A percentile compares a stretch with the other conserved stretches of the same genome.
Conservation (phyloP, 73 alveolate genomes). For the Paramecium tetraurelia region DNA sequence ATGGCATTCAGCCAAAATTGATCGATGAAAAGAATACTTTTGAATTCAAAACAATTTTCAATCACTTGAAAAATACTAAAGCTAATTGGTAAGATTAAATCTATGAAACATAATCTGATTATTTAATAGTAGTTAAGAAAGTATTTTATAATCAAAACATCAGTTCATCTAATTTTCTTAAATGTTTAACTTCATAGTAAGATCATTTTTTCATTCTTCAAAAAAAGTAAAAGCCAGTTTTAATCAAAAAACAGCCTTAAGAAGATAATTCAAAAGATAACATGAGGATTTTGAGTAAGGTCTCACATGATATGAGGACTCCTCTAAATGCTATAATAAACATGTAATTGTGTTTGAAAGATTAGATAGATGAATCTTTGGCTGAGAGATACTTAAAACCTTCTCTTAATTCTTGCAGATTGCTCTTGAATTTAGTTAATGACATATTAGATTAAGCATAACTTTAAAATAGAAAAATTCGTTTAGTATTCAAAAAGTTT, state of each 20-base stretch:
- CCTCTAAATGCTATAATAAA: constrained; percentile 53
- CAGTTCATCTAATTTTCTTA: neutral
- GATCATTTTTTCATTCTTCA: neutral
- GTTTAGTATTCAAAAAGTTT: constrained; percentile 41
- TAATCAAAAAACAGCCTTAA: neutral
- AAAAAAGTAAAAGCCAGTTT: neutral
- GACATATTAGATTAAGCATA: constrained; percentile 62
- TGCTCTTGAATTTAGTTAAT: constrained; percentile 56
- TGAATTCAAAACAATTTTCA: neutral
- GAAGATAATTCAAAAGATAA: neutral
- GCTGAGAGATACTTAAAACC: constrained; percentile 49
- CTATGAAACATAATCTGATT: neutral
- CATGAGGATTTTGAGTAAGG: constrained; percentile 19
- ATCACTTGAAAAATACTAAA: neutral
- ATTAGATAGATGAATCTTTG: neutral
- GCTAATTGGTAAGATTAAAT: neutral
- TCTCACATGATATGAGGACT: constrained; percentile 61
- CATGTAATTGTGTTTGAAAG: constrained; percentile 26
- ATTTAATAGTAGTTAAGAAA: neutral
- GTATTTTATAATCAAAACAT: neutral
- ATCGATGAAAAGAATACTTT: neutral
- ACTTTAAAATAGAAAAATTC: constrained; percentile 30
- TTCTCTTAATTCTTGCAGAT: constrained; percentile 56
- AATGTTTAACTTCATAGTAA: neutral
- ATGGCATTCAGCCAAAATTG: neutral